Conservation (phyloP, 202 grass and related monocot genomes). For the Dendrocalamus latiflorus region DNA sequence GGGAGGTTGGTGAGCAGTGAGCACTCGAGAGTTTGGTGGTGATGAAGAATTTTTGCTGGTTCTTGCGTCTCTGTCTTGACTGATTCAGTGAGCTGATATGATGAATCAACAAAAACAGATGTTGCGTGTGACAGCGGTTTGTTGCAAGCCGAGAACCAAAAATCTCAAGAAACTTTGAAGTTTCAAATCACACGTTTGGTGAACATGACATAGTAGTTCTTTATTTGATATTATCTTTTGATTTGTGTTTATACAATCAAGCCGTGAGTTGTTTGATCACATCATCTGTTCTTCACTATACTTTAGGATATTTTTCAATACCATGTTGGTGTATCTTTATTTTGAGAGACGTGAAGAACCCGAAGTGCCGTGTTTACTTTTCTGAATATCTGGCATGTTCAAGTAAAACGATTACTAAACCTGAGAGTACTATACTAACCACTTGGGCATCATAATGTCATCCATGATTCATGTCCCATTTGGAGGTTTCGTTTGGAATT, state of each 20-base stretch:
- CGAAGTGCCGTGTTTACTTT: not conserved
- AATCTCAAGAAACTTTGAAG: not conserved
- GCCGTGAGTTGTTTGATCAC: not conserved
- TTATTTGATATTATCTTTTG: not conserved
- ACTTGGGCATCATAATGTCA: not conserved
- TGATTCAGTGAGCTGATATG: not conserved
- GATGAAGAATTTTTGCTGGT: slow-evolving; percentile 8
- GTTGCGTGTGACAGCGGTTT: not conserved
- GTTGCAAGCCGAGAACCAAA: not conserved
- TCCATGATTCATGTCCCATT: not conserved
- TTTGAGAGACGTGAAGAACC: slow-evolving; percentile 18
- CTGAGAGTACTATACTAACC: not conserved
- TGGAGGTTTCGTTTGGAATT: not conserved
- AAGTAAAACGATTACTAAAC: not conserved
- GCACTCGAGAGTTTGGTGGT: slow-evolving; percentile 1
- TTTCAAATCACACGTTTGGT: not conserved
- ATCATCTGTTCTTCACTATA: not conserved
- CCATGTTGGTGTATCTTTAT: not conserved
- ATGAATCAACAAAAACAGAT: not conserved
- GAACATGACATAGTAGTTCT: not conserved
- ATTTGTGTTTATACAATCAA: not conserved
- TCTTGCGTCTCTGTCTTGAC: not conserved
- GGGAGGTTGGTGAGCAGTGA: slow-evolving; percentile 11
- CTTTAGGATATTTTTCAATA: not conserved
- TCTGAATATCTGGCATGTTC: not conserved